Base-by-base conservation (phyloP, 129 eudicot genomes). In the Deinandra increscens region DNA sequence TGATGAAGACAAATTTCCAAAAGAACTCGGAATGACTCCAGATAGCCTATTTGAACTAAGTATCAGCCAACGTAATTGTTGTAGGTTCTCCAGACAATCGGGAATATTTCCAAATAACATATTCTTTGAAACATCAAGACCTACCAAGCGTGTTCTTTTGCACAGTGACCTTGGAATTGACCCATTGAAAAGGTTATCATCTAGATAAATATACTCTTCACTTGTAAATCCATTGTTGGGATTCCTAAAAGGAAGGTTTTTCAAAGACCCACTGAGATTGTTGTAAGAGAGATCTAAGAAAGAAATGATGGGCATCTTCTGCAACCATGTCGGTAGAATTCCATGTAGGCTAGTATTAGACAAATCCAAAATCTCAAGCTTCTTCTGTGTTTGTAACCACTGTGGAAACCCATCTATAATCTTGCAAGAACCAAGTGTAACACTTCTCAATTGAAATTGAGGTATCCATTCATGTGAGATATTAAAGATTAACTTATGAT, bases 201-300 rank as follows among this genome's bases (percentile, higher is more conserved):
- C 37, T 56, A 56, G 62, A 23, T 4, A 0, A 5, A 55, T 22
- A 55, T 0, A 55, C 62, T 0, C 3, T 0, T 0, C 7, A 9
- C 7, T 4, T 18, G 11, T 26, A 39, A 37, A 64, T 14, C 38
- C 44, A 42, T 49, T 73, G 22, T 34, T 34, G 13, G 18, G 62
- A 4, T 44, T 19, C 3, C 58, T 19, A 5, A 20, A 4, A 0
- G 60, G 43, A 64, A 66, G 72, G 26, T 37, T 22, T 20, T 50
- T 45, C 20, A 75, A 33, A 4, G 22, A 7, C 0, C 71, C 76
- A 37, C 14, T 9, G 17, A 70, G 48, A 8, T 53, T 11, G 82
- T 71, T 64, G 9, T 42, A 6, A 9, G 69, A 72, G 42, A 71
- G 55, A 71, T 53, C 43, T 20, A 66, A 13, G 7, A 4, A 5